These are phyloP conservation scores for Solanum bulbocastanum DNA, from an alignment of 257 asterid species.

Conservation along the genomic window DNA sequence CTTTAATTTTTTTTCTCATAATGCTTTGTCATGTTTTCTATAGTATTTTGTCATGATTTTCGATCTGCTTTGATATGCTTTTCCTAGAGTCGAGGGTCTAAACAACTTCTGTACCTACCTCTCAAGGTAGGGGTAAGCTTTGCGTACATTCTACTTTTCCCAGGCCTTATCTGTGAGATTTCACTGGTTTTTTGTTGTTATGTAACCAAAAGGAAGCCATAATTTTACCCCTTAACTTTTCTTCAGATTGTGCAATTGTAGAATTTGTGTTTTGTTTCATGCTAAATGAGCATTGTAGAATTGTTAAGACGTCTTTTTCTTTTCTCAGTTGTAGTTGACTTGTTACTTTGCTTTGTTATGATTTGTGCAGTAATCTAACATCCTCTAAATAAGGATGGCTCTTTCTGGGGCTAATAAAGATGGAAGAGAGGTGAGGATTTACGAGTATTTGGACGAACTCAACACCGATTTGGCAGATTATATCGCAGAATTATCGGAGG, in stretches of 20 bases:
- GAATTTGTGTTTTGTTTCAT: neutral
- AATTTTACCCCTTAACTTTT: neutral
- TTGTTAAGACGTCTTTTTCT: slow-evolving; percentile 10
- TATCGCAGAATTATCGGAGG: slow-evolving; percentile 77
- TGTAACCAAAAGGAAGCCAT: neutral
- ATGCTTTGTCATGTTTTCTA: neutral
- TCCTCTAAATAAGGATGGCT: slow-evolving; percentile 54
- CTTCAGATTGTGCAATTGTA: neutral
- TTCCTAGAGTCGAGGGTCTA: neutral
- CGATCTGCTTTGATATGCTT: neutral
- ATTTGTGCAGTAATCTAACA: slow-evolving; percentile 9
- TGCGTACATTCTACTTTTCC: neutral
- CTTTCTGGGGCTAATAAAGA: slow-evolving; percentile 31
- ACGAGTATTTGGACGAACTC: slow-evolving; percentile 55
- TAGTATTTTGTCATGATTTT: neutral
- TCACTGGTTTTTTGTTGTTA: neutral
- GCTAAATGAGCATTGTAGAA: neutral
- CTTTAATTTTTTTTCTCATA: neutral
- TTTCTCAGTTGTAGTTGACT: neutral
- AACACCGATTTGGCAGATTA: slow-evolving; percentile 79
- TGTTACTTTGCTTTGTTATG: neutral
- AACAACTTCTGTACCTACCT: neutral
- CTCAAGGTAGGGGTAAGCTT: neutral
- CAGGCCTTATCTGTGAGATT: neutral
- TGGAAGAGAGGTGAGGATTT: slow-evolving; percentile 59